Evolutionary conservation across 768 basidiomycete species (phyloP).

Genomic region (Hygrocybe coccinea): DNA sequence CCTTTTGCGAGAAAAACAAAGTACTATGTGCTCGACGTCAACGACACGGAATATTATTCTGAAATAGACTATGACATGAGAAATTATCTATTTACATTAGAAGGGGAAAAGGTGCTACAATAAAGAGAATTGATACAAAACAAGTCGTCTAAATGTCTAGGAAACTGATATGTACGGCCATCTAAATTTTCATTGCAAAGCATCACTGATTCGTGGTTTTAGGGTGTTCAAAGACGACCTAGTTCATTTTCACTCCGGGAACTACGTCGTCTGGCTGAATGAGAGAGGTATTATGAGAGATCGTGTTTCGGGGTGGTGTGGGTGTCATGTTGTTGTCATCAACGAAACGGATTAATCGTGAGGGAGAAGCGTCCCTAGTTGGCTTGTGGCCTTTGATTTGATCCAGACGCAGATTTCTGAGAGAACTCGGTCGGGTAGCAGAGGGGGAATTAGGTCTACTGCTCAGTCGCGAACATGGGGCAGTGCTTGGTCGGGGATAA

Average conservation of each 20-base stretch:
- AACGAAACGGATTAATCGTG: slow-evolving; percentile 28
- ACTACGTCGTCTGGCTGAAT: neutral
- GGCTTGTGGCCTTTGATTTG: slow-evolving; percentile 12
- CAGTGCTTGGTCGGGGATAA: slow-evolving; percentile 1
- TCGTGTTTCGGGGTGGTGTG: neutral
- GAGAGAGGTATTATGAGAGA: neutral
- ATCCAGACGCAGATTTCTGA: slow-evolving; percentile 16
- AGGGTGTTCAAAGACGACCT: neutral
- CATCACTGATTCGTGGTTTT: neutral
- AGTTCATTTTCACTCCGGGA: neutral
- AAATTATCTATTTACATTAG: neutral
- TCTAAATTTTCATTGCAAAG: neutral
- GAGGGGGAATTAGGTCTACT: slow-evolving; percentile 1
- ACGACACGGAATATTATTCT: too few species aligned
- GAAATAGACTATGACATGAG: too few species aligned
- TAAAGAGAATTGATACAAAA: neutral
- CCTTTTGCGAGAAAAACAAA: too few species aligned
- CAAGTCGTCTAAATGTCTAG: too few species aligned
- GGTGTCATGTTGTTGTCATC: slow-evolving; percentile 9
- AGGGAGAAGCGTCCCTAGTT: slow-evolving; percentile 24
- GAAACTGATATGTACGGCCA: too few species aligned
- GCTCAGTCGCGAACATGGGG: neutral
- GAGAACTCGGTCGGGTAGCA: slow-evolving; percentile 3
- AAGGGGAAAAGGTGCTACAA: neutral
- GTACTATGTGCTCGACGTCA: too few species aligned